Conservation (phyloP, 768 basidiomycete genomes). For the Arthromyces matolae region DNA sequence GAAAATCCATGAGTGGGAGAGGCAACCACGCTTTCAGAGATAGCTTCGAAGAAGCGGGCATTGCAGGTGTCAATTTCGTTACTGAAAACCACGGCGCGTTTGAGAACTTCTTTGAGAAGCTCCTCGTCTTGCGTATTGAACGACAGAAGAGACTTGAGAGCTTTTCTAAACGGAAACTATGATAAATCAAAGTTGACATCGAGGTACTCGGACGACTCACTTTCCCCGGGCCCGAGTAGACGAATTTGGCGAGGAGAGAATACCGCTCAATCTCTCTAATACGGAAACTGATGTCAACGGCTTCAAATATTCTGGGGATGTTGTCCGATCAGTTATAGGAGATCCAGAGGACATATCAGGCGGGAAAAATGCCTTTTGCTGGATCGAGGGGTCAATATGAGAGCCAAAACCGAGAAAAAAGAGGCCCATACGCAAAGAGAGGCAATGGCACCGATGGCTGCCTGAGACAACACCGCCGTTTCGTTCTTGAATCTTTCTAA, state of each 20-base stretch:
- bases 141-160: conserved; percentile 64
- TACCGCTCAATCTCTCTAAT: conserved; percentile 65
- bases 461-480: conserved; percentile 67
- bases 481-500: conserved; percentile 66
- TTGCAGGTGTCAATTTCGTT: conserved; percentile 53
- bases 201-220: conserved; percentile 43
- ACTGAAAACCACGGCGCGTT: conserved; percentile 62
- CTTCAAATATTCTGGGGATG: conserved; percentile 44
- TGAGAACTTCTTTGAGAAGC: conserved; percentile 62
- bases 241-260: conserved; percentile 57
- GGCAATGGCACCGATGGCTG: conserved; percentile 85
- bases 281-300: conserved; percentile 49
- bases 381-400: conserved; percentile 8
- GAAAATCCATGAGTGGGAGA: conserved; percentile 54
- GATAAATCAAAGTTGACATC: conserved; percentile 7
- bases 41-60: conserved; percentile 71
- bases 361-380: conserved; percentile 80
- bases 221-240: conserved; percentile 55
- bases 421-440: conserved; percentile 85
- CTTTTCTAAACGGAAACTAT: conserved; percentile 51
- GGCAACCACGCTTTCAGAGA: conserved; percentile 65
- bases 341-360: conserved; percentile 56
- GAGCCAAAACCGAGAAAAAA: conserved; percentile 17
- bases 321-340: conserved; percentile 55
- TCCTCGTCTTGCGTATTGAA: conserved; percentile 50